A percentile compares a stretch with the other conserved stretches of the same genome.
phyloP scores from a whole-genome alignment of 225 moss, liverwort and hornwort species.

The Antitrichia curtipendula region DNA sequence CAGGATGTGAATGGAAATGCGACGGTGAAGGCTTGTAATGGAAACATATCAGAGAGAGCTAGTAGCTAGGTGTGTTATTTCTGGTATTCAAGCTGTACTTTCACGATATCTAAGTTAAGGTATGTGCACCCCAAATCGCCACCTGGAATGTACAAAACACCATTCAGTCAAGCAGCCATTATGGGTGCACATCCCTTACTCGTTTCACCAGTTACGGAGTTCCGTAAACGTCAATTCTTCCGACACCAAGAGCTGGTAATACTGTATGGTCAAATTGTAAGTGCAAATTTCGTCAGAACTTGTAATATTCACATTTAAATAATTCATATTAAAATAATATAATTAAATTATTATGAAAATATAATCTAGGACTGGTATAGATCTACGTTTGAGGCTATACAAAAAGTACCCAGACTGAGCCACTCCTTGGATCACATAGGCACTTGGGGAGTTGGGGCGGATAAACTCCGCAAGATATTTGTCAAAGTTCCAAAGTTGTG shows the following conservation, averaged over 20 bases:
- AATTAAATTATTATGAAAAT: too few species aligned
- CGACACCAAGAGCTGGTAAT: too few species aligned
- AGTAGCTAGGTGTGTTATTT: background rate
- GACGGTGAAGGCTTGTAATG: too few species aligned
- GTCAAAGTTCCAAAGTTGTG: conserved; percentile 14
- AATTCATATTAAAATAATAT: too few species aligned
- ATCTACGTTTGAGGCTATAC: background rate
- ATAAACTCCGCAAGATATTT: background rate
- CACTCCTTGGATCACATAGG: conserved; percentile 24
- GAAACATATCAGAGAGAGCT: too few species aligned
- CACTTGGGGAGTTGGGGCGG: background rate
- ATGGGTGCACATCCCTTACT: background rate
- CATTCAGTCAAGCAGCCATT: background rate
- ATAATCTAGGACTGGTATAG: too few species aligned
- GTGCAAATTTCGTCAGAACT: too few species aligned
- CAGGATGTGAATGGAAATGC: too few species aligned
- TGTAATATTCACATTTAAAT: too few species aligned
- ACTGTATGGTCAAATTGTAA: too few species aligned
- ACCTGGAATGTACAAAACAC: background rate
- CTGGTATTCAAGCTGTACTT: background rate
- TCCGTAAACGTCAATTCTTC: too few species aligned
- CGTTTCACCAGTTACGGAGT: background rate
- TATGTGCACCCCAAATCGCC: background rate
- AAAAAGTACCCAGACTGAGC: conserved; percentile 18
- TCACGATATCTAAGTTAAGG: background rate